Conservation (phyloP, 306 rosid genomes). For the Argentina anserina region DNA sequence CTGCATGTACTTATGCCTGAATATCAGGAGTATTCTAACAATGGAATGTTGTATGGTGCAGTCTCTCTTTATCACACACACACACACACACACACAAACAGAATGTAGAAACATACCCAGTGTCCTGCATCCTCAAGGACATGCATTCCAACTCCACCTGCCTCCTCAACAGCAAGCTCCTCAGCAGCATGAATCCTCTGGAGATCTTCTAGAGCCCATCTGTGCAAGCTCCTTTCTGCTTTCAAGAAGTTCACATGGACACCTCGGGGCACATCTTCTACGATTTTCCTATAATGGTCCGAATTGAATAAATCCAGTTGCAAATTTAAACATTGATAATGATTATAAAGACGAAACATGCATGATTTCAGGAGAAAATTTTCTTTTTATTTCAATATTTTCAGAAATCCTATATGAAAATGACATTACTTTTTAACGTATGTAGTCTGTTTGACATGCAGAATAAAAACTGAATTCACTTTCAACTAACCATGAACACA, state of each 20-base stretch:
- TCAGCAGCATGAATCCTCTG: constrained; percentile 90
- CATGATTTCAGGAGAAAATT: neutral
- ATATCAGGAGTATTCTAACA: neutral
- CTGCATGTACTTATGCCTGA: neutral
- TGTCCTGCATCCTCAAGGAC: constrained; percentile 99
- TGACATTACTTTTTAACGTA: neutral
- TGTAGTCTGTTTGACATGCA: neutral
- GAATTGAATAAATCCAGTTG: neutral
- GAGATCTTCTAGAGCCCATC: constrained; percentile 97
- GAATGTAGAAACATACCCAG: constrained; percentile 56
- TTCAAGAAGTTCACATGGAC: constrained; percentile 91
- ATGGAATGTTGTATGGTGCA: neutral
- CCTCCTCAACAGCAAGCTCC: constrained; percentile 85
- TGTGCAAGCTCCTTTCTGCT: constrained; percentile 96
- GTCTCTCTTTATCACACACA: neutral
- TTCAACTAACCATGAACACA: neutral
- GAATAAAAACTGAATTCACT: neutral
- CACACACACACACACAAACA: neutral
- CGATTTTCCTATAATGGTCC: constrained; percentile 56
- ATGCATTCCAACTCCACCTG: constrained; percentile 98
- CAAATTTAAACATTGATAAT: neutral
- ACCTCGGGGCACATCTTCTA: constrained; percentile 95
- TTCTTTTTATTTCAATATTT: neutral
- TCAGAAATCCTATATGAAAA: neutral
- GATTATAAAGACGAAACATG: neutral